Conservation (phyloP, 1,139 yeast genomes). For the Pichia sp. region DNA sequence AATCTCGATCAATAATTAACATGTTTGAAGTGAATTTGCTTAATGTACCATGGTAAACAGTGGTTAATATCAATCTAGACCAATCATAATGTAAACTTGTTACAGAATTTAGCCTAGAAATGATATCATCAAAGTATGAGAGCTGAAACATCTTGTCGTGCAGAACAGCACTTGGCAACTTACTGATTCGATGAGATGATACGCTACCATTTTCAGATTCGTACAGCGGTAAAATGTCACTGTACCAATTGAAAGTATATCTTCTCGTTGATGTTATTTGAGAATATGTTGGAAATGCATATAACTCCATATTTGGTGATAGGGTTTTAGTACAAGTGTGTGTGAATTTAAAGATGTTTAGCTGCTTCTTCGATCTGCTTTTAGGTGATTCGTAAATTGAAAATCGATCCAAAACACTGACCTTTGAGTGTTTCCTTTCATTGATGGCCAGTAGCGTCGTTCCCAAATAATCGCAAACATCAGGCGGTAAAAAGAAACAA, state of each 20-base stretch:
- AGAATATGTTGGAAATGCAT: neutral
- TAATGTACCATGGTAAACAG: neutral
- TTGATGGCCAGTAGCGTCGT: neutral
- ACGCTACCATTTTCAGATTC: neutral
- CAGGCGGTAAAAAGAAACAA: neutral
- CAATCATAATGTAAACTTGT: conserved; percentile 1
- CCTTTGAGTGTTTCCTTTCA: neutral
- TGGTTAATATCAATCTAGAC: conserved; percentile 2
- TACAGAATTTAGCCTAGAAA: neutral
- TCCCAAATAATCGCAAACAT: neutral
- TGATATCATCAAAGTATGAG: neutral
- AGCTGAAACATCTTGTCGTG: too few relatives aligned
- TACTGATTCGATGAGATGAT: too few relatives aligned
- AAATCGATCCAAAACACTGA: neutral
- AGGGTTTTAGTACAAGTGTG: conserved; percentile 3
- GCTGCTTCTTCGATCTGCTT: neutral
- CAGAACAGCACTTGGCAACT: neutral
- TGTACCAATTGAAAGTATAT: conserved; percentile 5
- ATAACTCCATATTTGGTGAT: conserved; percentile 7
- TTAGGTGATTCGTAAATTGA: neutral
- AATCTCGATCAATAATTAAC: conserved; percentile 4
- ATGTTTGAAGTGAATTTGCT: neutral
- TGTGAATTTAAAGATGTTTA: conserved; percentile 9
- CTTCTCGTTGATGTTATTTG: neutral
- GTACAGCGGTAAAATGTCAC: conserved; percentile 2